Percentiles rank a stretch among this genome's conserved stretches.
These are phyloP conservation scores for Lichtheimia ornata DNA, from an alignment of 371 early-diverging fungal species.

Conservation along the genomic window DNA sequence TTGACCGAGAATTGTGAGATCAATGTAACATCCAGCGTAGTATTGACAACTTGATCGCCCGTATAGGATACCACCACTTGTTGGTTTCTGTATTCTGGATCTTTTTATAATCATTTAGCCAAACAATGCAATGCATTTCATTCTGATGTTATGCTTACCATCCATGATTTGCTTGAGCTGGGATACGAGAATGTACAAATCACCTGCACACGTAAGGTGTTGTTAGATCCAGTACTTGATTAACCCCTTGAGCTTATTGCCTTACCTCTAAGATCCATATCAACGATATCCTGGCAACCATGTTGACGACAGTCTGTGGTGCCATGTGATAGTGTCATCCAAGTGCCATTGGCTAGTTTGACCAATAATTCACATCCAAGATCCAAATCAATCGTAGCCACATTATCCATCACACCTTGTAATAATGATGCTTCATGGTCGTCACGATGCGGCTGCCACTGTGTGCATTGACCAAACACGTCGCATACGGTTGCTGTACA, in stretches of 20 bases:
- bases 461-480: constrained; percentile 1
- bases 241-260: not conserved
- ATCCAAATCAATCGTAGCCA: constrained; percentile 30
- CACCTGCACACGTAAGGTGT: constrained; percentile 6
- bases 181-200: constrained; percentile 29
- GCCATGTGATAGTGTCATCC: constrained; percentile 32
- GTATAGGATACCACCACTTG: constrained; percentile 10
- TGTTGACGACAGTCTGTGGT: constrained; percentile 20
- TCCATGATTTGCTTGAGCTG: constrained; percentile 28
- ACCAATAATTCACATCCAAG: constrained; percentile 35
- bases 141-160: constrained; percentile 19
- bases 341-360: constrained; percentile 20
- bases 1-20: constrained; percentile 66
- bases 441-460: constrained; percentile 12
- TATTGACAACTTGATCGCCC: not conserved
- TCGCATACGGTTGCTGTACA: constrained; percentile 18
- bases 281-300: constrained; percentile 33
- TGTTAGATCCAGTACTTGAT: not conserved
- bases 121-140: not conserved
- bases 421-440: not conserved
- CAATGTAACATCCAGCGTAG: constrained; percentile 42
- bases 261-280: constrained; percentile 25
- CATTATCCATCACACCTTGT: not conserved
- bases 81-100: constrained; percentile 11
- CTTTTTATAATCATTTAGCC: not conserved